Evolutionary conservation across 176 grass and related monocot genomes (phyloP), one percentile per base, ranked within the genome.

Genomic region (Typha latifolia): DNA sequence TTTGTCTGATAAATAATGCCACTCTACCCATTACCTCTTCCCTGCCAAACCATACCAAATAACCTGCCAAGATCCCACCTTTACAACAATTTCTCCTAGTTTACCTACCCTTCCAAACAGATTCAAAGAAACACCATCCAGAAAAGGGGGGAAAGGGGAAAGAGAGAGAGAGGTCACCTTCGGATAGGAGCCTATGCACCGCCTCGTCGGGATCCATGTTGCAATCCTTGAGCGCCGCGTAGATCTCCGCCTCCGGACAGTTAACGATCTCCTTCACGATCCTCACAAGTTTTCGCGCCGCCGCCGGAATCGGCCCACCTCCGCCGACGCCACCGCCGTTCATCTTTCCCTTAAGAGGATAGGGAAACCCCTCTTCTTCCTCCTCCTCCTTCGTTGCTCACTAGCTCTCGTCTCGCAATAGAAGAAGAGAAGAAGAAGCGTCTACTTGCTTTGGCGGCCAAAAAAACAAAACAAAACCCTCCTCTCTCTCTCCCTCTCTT

Each of bases 231-330:
- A 99, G 85, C 77, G 79, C 81, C 14, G 89, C 76, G 75, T 99
- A 99, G 95, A 99, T 99, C 95, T 94, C 95, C 78, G 81, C 49
- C 0, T 94, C 95, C 6, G 89, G 79, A 65, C 86, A 85, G 89
- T 83, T 99, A 48, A 99, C 89, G 84, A 99, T 99, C 89, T 99
- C 95, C 89, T 90, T 99, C 56, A 99, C 77, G 71, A 83, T 85
- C 84, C 94, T 89, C 61, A 99, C 95, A 27, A 99, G 67, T 79
- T 79, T 86, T 84, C 70, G 80, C 29, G 84, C 73, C 20, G 62
- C 67, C 77, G 66, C 19, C 47, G 95, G 86, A 69, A 99, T 85
- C 70, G 84, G 79, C 34, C 77, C 74, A 21, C 70, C 74, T 51
- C 77, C 77, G 3, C 80, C 63, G 27, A 29, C 27, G 61, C 64